phyloP scores from a whole-genome alignment of 1,284 basidiomycete species.

The Puccinia polysora region DNA sequence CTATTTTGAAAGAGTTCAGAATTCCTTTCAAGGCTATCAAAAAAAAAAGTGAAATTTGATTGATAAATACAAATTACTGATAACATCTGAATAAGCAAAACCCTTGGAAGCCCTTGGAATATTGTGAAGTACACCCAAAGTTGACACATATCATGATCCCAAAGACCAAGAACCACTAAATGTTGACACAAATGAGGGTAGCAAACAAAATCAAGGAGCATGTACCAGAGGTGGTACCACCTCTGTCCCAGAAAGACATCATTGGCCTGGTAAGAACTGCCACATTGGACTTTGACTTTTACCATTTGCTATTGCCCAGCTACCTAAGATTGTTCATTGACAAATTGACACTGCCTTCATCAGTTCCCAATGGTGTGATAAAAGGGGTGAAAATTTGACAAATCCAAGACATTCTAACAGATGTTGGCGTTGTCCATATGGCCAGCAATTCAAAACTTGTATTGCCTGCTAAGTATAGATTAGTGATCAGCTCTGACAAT shows the following conservation, averaged over 20 bases:
- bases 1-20: neutral
- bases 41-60: neutral
- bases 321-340: neutral
- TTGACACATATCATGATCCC: neutral
- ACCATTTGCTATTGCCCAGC: neutral
- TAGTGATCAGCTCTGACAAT: neutral
- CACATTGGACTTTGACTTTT: neutral
- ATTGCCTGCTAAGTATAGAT: neutral
- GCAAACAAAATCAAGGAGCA: neutral
- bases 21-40: neutral
- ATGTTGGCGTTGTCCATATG: neutral
- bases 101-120: neutral
- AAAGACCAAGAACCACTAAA: neutral
- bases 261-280: constrained; percentile 4
- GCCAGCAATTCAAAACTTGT: neutral
- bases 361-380: neutral
- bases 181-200: neutral
- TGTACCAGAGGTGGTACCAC: neutral
- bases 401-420: neutral
- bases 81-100: neutral
- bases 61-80: neutral
- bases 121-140: neutral
- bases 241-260: neutral
- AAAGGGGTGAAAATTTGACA: neutral
- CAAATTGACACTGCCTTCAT: neutral